Conservation (phyloP, 192 early-diverging fungal genomes). For the Podila clonocystis region DNA sequence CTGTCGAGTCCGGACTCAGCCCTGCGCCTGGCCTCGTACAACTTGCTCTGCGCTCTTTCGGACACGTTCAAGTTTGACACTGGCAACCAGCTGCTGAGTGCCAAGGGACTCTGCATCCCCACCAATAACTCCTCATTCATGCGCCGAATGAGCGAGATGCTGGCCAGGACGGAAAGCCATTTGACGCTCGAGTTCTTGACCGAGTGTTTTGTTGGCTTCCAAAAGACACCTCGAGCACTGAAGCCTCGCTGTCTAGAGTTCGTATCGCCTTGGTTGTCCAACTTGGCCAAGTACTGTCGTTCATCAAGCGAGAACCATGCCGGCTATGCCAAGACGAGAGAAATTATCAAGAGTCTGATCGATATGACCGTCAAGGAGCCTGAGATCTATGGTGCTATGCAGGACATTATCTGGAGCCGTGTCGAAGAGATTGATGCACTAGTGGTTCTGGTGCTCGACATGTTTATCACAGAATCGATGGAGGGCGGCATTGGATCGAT, state of each 20-base stretch:
- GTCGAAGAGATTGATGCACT: slow-evolving; percentile 85
- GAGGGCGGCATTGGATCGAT: slow-evolving; percentile 82
- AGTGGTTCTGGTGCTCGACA: slow-evolving; percentile 81
- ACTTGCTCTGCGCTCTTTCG: slow-evolving; percentile 87
- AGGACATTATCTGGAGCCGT: slow-evolving; percentile 86
- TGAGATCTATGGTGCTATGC: slow-evolving; percentile 86
- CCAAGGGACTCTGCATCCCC: slow-evolving; percentile 88
- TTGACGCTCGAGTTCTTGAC: slow-evolving; percentile 91
- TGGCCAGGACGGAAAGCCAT: slow-evolving; percentile 78
- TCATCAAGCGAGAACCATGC: slow-evolving; percentile 58
- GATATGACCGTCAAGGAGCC: slow-evolving; percentile 85
- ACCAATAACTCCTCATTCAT: slow-evolving; percentile 90
- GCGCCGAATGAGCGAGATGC: slow-evolving; percentile 78
- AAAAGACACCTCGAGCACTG: slow-evolving; percentile 73
- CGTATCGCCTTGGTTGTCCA: slow-evolving; percentile 89
- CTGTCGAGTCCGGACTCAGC: slow-evolving; percentile 84
- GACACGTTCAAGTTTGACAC: slow-evolving; percentile 87
- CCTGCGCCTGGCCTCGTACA: slow-evolving; percentile 87
- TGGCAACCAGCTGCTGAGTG: slow-evolving; percentile 79
- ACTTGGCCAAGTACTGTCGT: slow-evolving; percentile 72
- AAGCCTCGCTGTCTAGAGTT: slow-evolving; percentile 89
- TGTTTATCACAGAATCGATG: slow-evolving; percentile 82
- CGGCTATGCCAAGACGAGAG: slow-evolving; percentile 71
- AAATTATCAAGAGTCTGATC: slow-evolving; percentile 82
- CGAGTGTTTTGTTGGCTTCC: slow-evolving; percentile 87